phyloP scores from a whole-genome alignment of 129 eudicot genomes.

The Pittosporum tobira region DNA sequence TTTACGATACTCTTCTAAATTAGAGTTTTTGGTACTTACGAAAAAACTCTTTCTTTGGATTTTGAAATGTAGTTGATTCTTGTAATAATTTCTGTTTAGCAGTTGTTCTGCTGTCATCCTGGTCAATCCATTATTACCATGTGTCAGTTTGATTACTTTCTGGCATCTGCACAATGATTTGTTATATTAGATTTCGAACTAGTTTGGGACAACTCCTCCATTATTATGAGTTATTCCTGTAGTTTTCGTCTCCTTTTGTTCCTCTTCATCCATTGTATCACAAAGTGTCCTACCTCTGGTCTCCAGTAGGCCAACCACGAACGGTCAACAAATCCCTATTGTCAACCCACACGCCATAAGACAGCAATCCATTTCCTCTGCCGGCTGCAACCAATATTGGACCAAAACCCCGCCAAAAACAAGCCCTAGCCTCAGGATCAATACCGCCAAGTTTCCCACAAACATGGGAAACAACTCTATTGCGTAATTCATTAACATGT shows the following conservation, averaged over 20 bases:
- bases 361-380: slow-evolving; percentile 9
- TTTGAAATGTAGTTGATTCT: background rate
- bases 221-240: background rate
- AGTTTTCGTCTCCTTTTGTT: background rate
- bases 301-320: slow-evolving; percentile 27
- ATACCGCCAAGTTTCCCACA: slow-evolving; percentile 47
- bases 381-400: slow-evolving; percentile 29
- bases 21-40: background rate
- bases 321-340: slow-evolving; percentile 19
- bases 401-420: slow-evolving; percentile 32
- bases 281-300: slow-evolving; percentile 18
- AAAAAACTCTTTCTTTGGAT: background rate
- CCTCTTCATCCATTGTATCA: slow-evolving; percentile 31
- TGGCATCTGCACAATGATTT: background rate
- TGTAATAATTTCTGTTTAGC: background rate
- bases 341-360: slow-evolving; percentile 30
- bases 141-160: background rate
- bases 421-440: slow-evolving; percentile 35
- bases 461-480: slow-evolving; percentile 49
- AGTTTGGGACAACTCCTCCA: background rate
- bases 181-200: too few species aligned
- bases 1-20: background rate
- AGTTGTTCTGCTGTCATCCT: background rate
- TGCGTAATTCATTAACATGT: slow-evolving; percentile 26
- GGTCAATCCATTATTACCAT: background rate